Base-by-base conservation (phyloP, 768 basidiomycete genomes). In the Clathrus columnatus region DNA sequence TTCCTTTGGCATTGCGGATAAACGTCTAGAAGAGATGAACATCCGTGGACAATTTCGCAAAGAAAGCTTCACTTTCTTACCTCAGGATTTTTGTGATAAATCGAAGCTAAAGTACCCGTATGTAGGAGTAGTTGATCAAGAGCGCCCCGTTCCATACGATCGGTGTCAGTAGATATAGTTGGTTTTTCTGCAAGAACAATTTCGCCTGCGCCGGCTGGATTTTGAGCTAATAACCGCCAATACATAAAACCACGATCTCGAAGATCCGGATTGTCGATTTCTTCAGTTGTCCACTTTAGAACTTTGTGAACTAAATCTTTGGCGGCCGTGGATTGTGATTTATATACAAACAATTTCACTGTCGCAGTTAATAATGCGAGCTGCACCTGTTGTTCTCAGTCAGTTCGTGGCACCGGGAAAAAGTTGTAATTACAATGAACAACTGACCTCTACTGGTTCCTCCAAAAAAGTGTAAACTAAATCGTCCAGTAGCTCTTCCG, bases 241-340 rank as follows among this genome's bases (percentile, higher is more conserved):
- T 98, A 99, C 88, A 99, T 98, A 74, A 94, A 98, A 2, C 96
- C 96, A 59, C 96, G 77, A 69, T 99, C 96, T 29, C 96, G 81
- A 20, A 99, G 75, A 73, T 99, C 96, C 7, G 96, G 96, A 65
- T 99, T 99, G 68, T 99, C 96, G 53, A 96, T 84, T 61, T 96
- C 90, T 67, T 99, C 95, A 6, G 96, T 99, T 11, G 92, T 85
- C 85, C 91, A 91, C 66, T 98, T 97, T 44, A 99, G 75, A 5
- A 98, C 88, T 65, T 93, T 96, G 66, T 92, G 91, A 7, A 98
- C 88, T 6, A 98, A 76, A 51, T 87, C 83, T 65, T 96, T 94
- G 5, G 87, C 82, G 8, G 81, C 84, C 23, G 93, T 89, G 0
- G 88, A 87, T 57, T 80, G 77, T 1, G 86, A 76, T 61, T 95